Evolutionary conservation across 768 basidiomycete species (phyloP), one percentile per base, ranked within the genome.

Genomic region (Agaricus subrufescens): DNA sequence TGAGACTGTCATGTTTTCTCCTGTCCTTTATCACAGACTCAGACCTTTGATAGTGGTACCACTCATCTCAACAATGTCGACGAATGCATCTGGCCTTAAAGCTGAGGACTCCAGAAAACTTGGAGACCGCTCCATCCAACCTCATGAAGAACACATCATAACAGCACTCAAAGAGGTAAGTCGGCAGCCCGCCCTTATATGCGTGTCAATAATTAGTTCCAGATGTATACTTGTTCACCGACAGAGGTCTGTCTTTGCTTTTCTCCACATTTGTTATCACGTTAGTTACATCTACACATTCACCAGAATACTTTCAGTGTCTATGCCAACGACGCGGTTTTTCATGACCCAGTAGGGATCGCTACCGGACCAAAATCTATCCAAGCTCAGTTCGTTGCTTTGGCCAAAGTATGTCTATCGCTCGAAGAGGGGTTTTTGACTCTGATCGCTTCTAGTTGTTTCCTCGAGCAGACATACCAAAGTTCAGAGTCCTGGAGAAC

Each of bases 331-430:
- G 65, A 78, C 34, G 75, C 75, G 0, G 63, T 74, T 51, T 79
- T 80, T 58, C 73, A 76, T 53, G 76, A 79, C 58, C 76, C 75
- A 11, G 61, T 79, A 45, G 77, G 78, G 38, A 75, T 77, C 44
- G 72, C 77, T 9, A 63, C 71, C 27, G 78, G 75, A 3, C 44
- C 67, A 11, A 66, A 67, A 30, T 69, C 77, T 9, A 74, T 79
- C 40, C 70, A 70, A 19, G 67, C 73, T 0, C 77, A 77, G 52
- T 79, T 79, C 62, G 65, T 77, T 40, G 78, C 66, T 9, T 65
- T 79, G 6, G 69, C 70, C 25, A 78, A 79, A 69, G 77, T 73
- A 37, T 11, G 5, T 52, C 14, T 9, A 23, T 42, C 52, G 37
- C 6, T 39, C 27, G n/a, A 3, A 31, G 39, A 8, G 10, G 11